These are phyloP conservation scores for Elsinoe necatrix DNA, from an alignment of 2,329 filamentous ascomycete genomes.

Conservation along the genomic window DNA sequence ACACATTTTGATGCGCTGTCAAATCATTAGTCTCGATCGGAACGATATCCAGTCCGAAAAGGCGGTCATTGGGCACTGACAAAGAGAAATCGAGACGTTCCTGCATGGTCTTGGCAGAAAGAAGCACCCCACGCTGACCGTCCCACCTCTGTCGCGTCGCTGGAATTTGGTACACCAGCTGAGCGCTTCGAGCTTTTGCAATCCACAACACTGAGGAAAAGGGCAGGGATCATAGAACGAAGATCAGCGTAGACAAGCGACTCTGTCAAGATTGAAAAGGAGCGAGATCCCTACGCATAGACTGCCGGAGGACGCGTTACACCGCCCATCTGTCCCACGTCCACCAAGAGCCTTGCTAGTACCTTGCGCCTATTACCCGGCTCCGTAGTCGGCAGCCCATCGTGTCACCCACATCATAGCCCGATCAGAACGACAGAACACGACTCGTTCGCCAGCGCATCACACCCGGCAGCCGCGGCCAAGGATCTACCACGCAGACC, in stretches of 20 bases:
- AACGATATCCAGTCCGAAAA: neutral
- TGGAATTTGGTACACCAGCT: conserved; percentile 7
- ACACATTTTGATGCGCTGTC: neutral
- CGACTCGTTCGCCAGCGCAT: conserved; percentile 29
- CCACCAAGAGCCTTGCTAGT: conserved; percentile 1
- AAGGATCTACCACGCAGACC: conserved; percentile 49
- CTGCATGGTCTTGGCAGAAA: conserved; percentile 9
- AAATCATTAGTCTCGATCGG: conserved; percentile 9
- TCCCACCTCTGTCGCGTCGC: neutral
- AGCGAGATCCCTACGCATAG: neutral
- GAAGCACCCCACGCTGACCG: neutral
- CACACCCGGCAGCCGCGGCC: conserved; percentile 50
- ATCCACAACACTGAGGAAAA: neutral
- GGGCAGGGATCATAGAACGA: neutral
- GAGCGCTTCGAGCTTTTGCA: neutral
- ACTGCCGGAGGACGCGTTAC: conserved; percentile 14
- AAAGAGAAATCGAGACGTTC: neutral
- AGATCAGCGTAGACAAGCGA: neutral
- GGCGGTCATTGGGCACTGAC: conserved; percentile 12
- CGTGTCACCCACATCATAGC: neutral
- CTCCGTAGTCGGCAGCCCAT: conserved; percentile 14
- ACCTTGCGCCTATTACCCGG: conserved; percentile 17
- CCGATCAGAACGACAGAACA: conserved; percentile 1
- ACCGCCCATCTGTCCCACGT: conserved; percentile 9
- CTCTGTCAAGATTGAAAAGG: conserved; percentile 2